phyloP scores from a whole-genome alignment of 257 asterid genomes.

The Rehmannia glutinosa region DNA sequence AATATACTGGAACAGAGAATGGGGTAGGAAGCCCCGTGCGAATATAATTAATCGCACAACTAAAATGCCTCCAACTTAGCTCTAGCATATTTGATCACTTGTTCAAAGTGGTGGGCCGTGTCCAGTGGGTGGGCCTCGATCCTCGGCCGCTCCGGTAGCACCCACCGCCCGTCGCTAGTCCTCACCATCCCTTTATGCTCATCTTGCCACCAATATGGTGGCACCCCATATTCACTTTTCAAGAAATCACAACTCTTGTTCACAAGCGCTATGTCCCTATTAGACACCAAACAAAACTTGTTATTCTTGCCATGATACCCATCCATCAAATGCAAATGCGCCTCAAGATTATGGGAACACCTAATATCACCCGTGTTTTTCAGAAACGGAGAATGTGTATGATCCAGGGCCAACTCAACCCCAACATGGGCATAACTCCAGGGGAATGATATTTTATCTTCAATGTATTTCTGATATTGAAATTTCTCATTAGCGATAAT shows the following conservation, averaged over 20 bases:
- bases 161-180: slow-evolving; percentile 56
- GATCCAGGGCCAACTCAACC: slow-evolving; percentile 52
- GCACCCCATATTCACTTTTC: slow-evolving; percentile 48
- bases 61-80: slow-evolving; percentile 33
- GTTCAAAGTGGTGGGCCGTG: slow-evolving; percentile 76
- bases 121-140: slow-evolving; percentile 72
- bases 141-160: slow-evolving; percentile 55
- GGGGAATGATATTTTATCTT: slow-evolving; percentile 48
- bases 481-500: slow-evolving; percentile 66
- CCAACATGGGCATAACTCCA: slow-evolving; percentile 92
- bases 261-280: slow-evolving; percentile 62
- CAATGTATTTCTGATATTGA: slow-evolving; percentile 46
- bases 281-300: slow-evolving; percentile 26
- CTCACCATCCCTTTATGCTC: slow-evolving; percentile 79
- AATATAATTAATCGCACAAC: no score
- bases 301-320: slow-evolving; percentile 52
- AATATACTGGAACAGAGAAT: no score
- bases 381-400: slow-evolving; percentile 49
- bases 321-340: slow-evolving; percentile 59
- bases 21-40: no score
- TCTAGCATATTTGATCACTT: slow-evolving; percentile 55
- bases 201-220: slow-evolving; percentile 78
- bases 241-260: slow-evolving; percentile 59
- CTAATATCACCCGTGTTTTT: slow-evolving; percentile 35
- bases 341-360: slow-evolving; percentile 63